Evolutionary conservation across 108 stramenopile species (phyloP).

Genomic region (Skeletonema grethae): DNA sequence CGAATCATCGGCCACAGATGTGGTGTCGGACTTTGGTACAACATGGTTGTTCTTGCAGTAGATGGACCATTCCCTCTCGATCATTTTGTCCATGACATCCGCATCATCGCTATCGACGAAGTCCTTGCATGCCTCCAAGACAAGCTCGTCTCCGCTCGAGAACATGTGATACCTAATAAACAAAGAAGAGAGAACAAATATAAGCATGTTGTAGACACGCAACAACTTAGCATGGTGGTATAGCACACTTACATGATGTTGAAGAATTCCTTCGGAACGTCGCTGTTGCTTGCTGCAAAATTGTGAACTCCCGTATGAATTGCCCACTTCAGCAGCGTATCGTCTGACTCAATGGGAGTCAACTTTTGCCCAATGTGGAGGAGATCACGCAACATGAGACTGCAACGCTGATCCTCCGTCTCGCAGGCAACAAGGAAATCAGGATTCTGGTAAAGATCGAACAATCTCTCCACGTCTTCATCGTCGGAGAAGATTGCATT

Average conservation of each 20-base stretch:
- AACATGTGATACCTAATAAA: slow-evolving; percentile 36
- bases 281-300: slow-evolving; percentile 12
- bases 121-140: slow-evolving; percentile 36
- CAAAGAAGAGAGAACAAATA: background rate
- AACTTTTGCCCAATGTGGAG: slow-evolving; percentile 27
- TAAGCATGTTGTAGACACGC: too few species aligned
- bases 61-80: slow-evolving; percentile 37
- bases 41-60: slow-evolving; percentile 25
- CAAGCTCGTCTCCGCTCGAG: slow-evolving; percentile 37
- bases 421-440: slow-evolving; percentile 42
- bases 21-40: background rate
- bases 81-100: slow-evolving; percentile 21
- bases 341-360: slow-evolving; percentile 16
- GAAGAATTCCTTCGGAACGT: slow-evolving; percentile 31
- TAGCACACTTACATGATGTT: slow-evolving; percentile 25
- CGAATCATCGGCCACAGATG: background rate
- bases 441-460: slow-evolving; percentile 33
- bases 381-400: slow-evolving; percentile 29
- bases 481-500: slow-evolving; percentile 34
- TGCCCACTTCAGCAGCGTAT: slow-evolving; percentile 38
- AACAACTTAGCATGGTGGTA: too few species aligned
- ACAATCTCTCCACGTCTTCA: slow-evolving; percentile 13
- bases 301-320: slow-evolving; percentile 47
- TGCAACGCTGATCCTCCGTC: slow-evolving; percentile 9
- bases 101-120: slow-evolving; percentile 27